Evolutionary conservation across 2,329 filamentous ascomycete genomes (phyloP).

Genomic region (Phialophora macrospora): DNA sequence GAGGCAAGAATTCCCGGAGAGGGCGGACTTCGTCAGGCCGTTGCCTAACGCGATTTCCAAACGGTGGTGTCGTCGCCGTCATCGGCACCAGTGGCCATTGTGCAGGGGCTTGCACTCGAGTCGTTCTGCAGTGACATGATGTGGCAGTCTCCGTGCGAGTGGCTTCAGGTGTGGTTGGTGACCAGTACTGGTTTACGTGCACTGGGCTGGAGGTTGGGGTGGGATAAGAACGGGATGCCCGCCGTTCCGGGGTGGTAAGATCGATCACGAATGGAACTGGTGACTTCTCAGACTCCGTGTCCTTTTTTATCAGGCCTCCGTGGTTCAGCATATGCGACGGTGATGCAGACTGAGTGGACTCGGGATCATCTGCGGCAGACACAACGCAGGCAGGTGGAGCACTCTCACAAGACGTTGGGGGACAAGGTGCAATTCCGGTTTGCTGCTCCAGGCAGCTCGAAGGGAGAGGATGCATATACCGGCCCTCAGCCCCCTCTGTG

Average conservation of each 20-base stretch:
- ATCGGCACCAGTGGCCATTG: neutral
- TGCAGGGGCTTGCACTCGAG: neutral
- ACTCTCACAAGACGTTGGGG: neutral
- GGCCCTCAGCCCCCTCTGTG: neutral
- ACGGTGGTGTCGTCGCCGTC: neutral
- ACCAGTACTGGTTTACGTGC: neutral
- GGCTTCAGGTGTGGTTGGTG: neutral
- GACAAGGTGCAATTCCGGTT: neutral
- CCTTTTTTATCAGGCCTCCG: neutral
- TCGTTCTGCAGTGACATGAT: neutral
- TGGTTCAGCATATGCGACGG: conserved; percentile 21
- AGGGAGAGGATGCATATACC: neutral
- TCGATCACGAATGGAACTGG: conserved; percentile 4
- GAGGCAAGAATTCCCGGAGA: conserved; percentile 14
- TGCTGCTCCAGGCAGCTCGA: neutral
- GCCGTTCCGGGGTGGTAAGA: conserved; percentile 23
- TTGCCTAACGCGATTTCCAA: conserved; percentile 10
- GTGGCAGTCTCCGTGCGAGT: neutral
- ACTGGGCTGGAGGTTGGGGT: neutral
- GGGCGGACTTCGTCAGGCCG: conserved; percentile 20
- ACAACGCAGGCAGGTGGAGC: neutral
- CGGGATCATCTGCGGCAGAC: neutral
- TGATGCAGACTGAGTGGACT: conserved; percentile 18
- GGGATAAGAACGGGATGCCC: neutral
- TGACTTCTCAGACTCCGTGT: neutral